Base-by-base conservation (phyloP, 768 basidiomycete species). In the Mycena galopus region DNA sequence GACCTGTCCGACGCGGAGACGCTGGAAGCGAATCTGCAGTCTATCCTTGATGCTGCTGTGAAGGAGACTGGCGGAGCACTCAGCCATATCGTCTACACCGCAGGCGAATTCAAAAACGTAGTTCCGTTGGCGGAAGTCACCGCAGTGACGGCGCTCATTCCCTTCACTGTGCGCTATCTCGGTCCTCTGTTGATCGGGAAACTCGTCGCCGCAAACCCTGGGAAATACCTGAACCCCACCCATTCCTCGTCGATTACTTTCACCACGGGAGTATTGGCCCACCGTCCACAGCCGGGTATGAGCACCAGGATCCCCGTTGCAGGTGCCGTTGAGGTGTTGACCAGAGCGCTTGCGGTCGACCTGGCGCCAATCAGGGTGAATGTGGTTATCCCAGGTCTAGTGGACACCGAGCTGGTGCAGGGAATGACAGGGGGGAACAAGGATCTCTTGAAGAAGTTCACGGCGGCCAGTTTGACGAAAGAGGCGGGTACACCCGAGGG, bases 1-100 rank as follows among this genome's bases (percentile, higher is more conserved):
- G 65, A 67, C 42, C 65, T 67, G 21, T 57, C 65, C 42, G 29
- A 33, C 42, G 32, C 56, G 16, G 65, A 67, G 23, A 67, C 55
- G 25, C 25, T 58, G 39, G 65, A 67, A 58, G 65, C 29, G 29
- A 58, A 42, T n/a, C 33, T 67, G 3, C 65, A 32, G 55, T 11
- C 65, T 12, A 39, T 58, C n/a, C 47, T 50, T 12, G 47, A 50
- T n/a, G 47, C 47, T 7, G 47, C 47, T n/a, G 47, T 50, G 47
- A 19, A 21, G 56, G 19, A 55, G 39, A 67, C 56, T 25, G 65
- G 65, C 17, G 65, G 65, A 14, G 27, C 64, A 4, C 37, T 65
- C 32, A 37, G 56, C 53, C 64, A 65, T 27, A 57, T 65, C 33
- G 55, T 57, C 19, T 65, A 55, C 47, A 51, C 50, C 25, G 23